These are phyloP conservation scores for Kluyveromyces sp. DNA, from an alignment of 1,139 yeast species.

Conservation along the genomic window DNA sequence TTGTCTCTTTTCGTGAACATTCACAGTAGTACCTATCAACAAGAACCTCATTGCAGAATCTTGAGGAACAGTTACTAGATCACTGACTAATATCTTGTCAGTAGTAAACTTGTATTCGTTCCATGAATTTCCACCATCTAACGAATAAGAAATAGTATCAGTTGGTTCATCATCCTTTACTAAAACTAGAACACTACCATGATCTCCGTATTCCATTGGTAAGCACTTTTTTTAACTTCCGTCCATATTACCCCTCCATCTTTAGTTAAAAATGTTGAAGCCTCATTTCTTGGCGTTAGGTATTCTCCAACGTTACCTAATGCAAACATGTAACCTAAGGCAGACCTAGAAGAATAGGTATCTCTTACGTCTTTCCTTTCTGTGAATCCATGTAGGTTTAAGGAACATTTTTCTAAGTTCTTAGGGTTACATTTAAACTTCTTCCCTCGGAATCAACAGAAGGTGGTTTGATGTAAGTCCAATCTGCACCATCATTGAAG, in stretches of 20 bases:
- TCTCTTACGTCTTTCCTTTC: slow-evolving; percentile 80
- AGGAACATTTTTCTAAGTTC: slow-evolving; percentile 54
- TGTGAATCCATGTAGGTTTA: slow-evolving; percentile 86
- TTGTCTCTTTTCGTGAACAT: slow-evolving; percentile 35
- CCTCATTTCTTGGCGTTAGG: slow-evolving; percentile 43
- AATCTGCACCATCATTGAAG: slow-evolving; percentile 87
- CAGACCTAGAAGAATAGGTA: slow-evolving; percentile 81
- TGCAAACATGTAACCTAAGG: slow-evolving; percentile 78
- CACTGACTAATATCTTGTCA: slow-evolving; percentile 49
- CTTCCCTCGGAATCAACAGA: slow-evolving; percentile 48
- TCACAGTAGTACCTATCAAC: slow-evolving; percentile 36
- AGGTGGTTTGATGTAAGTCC: slow-evolving; percentile 71
- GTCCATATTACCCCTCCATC: slow-evolving; percentile 92
- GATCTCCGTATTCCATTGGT: slow-evolving; percentile 94
- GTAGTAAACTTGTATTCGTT: slow-evolving; percentile 54
- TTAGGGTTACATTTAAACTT: slow-evolving; percentile 47
- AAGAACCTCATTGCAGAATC: slow-evolving; percentile 77
- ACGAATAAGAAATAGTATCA: slow-evolving; percentile 52
- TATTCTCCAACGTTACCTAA: slow-evolving; percentile 82
- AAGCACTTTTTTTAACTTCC: slow-evolving; percentile 63
- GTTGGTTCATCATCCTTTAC: slow-evolving; percentile 55
- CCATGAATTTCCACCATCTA: slow-evolving; percentile 82
- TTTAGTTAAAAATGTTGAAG: slow-evolving; percentile 64
- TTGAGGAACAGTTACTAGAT: slow-evolving; percentile 83
- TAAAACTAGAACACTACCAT: slow-evolving; percentile 76